A percentile compares a stretch with the other conserved stretches of the same genome.
Conservation (phyloP, 2,329 filamentous ascomycete genomes). For the Arthrobotrys sinensis region DNA sequence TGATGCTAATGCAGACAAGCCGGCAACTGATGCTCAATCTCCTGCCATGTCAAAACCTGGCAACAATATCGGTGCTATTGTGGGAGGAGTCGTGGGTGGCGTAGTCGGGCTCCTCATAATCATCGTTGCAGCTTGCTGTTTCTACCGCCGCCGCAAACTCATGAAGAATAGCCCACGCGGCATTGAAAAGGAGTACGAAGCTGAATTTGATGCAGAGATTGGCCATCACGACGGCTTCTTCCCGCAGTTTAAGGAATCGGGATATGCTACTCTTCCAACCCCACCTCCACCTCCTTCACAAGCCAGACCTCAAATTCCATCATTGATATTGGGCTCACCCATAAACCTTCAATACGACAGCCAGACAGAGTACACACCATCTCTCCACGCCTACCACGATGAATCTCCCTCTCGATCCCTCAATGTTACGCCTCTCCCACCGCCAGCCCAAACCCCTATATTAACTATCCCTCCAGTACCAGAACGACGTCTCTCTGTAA, state of each 20-base stretch:
- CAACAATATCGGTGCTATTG: slow-evolving; percentile 69
- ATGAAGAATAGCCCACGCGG: slow-evolving; percentile 6
- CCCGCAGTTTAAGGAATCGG: slow-evolving; percentile 58
- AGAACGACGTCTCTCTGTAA: slow-evolving; percentile 37
- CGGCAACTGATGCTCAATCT: not conserved
- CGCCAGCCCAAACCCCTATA: slow-evolving; percentile 16
- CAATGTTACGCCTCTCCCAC: slow-evolving; percentile 41
- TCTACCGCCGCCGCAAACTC: slow-evolving; percentile 67
- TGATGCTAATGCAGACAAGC: not conserved
- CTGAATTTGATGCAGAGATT: slow-evolving; percentile 53
- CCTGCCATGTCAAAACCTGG: not conserved
- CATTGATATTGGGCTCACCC: slow-evolving; percentile 12
- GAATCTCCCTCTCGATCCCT: slow-evolving; percentile 49
- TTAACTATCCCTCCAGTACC: slow-evolving; percentile 22
- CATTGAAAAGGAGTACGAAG: slow-evolving; percentile 56
- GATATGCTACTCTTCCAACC: slow-evolving; percentile 51
- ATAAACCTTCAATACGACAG: slow-evolving; percentile 42
- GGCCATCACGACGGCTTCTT: slow-evolving; percentile 51
- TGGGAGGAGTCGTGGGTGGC: slow-evolving; percentile 70
- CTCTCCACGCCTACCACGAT: slow-evolving; percentile 44
- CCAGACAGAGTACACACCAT: slow-evolving; percentile 50
- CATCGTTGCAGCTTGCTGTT: slow-evolving; percentile 68
- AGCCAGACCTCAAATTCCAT: slow-evolving; percentile 30
- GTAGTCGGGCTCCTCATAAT: slow-evolving; percentile 69
- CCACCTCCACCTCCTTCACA: slow-evolving; percentile 45